phyloP scores from a whole-genome alignment of 345 rosid genomes.

The Salix caprea region DNA sequence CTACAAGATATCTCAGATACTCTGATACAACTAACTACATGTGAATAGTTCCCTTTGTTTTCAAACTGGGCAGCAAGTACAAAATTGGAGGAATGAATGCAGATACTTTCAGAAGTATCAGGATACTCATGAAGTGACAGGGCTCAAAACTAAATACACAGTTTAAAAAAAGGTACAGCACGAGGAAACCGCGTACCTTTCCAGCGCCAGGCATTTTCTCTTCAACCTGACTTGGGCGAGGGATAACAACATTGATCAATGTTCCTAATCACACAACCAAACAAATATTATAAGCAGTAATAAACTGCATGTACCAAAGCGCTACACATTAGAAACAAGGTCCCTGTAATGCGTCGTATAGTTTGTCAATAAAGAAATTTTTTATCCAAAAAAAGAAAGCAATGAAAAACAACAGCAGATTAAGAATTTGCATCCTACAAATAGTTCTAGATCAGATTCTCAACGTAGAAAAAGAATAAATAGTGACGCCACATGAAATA shows the following conservation, averaged over 20 bases:
- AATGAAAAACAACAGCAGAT: too few species aligned
- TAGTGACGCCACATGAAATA: too few species aligned
- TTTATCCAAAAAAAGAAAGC: background rate
- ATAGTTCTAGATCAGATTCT: too few species aligned
- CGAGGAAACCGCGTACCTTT: conserved; percentile 10
- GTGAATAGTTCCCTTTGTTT: background rate
- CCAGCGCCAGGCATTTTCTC: conserved; percentile 16
- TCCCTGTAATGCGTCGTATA: background rate
- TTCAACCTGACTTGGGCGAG: conserved; percentile 20
- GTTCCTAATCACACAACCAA: conserved; percentile 16
- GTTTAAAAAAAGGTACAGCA: background rate
- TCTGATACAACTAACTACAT: background rate
- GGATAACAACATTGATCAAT: conserved; percentile 25
- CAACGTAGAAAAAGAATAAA: too few species aligned
- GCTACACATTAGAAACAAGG: background rate
- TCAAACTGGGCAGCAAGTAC: background rate
- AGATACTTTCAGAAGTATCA: background rate
- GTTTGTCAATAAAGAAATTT: background rate
- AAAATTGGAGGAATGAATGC: background rate
- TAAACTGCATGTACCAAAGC: background rate
- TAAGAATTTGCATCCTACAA: too few species aligned
- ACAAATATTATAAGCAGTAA: background rate
- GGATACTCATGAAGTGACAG: background rate
- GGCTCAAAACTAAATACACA: background rate
- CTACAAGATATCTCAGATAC: background rate